These are phyloP conservation scores for Pseudozyma sp. DNA, from an alignment of 1,284 basidiomycete genomes.

Conservation along the genomic window DNA sequence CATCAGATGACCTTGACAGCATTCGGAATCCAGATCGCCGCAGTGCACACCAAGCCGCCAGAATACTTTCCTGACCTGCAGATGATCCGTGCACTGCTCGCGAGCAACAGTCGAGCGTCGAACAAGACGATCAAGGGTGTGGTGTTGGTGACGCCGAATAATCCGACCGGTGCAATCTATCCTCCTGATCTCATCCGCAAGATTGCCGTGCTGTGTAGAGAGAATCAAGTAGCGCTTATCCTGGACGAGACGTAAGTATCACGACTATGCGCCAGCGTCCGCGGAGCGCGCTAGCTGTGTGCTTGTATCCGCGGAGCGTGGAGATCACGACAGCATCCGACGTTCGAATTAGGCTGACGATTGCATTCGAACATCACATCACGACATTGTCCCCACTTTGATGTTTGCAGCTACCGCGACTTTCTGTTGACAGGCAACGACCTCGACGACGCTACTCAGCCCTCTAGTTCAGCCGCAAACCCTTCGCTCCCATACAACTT, in stretches of 20 bases:
- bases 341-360: neutral
- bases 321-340: too few species aligned
- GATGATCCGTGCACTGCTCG: conserved; percentile 73
- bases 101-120: conserved; percentile 68
- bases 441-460: conserved; percentile 5
- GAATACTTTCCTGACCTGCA: conserved; percentile 75
- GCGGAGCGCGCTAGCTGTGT: neutral
- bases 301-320: neutral
- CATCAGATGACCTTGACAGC: conserved; percentile 75
- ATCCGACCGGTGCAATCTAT: conserved; percentile 82
- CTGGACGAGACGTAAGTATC: conserved; percentile 69
- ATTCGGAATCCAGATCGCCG: conserved; percentile 71
- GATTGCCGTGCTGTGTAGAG: conserved; percentile 76
- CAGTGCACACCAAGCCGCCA: conserved; percentile 74
- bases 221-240: conserved; percentile 78
- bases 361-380: neutral
- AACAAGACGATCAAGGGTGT: conserved; percentile 77
- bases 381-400: neutral
- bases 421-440: conserved; percentile 73
- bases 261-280: neutral
- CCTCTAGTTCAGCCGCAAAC: neutral
- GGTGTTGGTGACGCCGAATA: conserved; percentile 71
- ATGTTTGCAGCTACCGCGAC: conserved; percentile 75
- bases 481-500: conserved; percentile 19
- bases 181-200: conserved; percentile 74